Percentiles rank a stretch among this genome's conserved stretches.
phyloP scores from a whole-genome alignment of 2,329 filamentous ascomycete genomes.

The Hypoxylon sp. region DNA sequence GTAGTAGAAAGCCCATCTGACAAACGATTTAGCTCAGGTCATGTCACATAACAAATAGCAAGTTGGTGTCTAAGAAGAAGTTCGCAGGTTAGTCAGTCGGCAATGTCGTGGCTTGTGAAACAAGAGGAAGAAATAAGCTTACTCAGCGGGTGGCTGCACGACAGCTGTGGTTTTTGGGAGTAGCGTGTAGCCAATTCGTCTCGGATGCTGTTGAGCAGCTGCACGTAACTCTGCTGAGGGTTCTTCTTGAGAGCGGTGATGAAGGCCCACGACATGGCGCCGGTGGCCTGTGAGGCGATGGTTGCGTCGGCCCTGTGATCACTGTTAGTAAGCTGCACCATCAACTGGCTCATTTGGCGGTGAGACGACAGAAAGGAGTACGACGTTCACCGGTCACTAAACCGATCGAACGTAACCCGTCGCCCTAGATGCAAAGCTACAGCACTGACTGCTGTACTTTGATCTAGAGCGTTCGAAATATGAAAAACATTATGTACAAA shows the following conservation, averaged over 20 bases:
- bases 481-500: slow-evolving; percentile 49
- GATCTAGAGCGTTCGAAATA: slow-evolving; percentile 59
- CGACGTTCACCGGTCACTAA: slow-evolving; percentile 1
- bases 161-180: slow-evolving; percentile 94
- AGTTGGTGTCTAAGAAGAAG: slow-evolving; percentile 68
- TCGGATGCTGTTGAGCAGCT: slow-evolving; percentile 94
- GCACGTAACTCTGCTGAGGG: slow-evolving; percentile 94
- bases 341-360: slow-evolving; percentile 1
- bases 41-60: slow-evolving; percentile 74
- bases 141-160: slow-evolving; percentile 96
- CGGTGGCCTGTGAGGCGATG: slow-evolving; percentile 90
- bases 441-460: slow-evolving; percentile 56
- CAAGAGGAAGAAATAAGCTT: slow-evolving; percentile 58
- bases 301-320: slow-evolving; percentile 85
- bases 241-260: slow-evolving; percentile 92
- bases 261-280: slow-evolving; percentile 99
- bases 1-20: slow-evolving; percentile 15
- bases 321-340: slow-evolving; percentile 43
- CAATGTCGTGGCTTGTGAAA: slow-evolving; percentile 7
- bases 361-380: slow-evolving; percentile 7
- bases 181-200: slow-evolving; percentile 91
- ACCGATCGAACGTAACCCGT: slow-evolving; percentile 61
- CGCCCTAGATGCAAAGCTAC: slow-evolving; percentile 62
- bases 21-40: slow-evolving; percentile 51
- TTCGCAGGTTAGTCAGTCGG: slow-evolving; percentile 44